Evolutionary conservation across 2,329 filamentous ascomycete genomes (phyloP), one percentile per base, ranked within the genome.

Genomic region (Aspergillus uvarum): DNA sequence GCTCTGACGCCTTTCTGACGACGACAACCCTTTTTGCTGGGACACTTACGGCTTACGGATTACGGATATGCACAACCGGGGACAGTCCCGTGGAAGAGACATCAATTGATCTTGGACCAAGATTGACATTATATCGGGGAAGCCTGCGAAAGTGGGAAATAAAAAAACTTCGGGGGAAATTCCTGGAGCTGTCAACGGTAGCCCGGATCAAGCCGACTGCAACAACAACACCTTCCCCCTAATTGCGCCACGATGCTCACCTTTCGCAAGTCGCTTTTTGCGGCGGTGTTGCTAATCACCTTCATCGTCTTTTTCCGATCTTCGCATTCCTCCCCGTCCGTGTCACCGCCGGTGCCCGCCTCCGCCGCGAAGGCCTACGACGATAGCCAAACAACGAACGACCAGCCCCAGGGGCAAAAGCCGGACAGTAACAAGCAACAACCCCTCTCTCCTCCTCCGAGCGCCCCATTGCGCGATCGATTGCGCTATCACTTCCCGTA

Each of bases 401-500:
- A 62, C 21, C 54, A 56, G 19, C 22, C 53, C 3, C 56, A 58
- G 29, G 59, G 49, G 16, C 65, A 66, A 38, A 58, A 64, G 29
- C 48, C 61, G 29, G 59, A 65, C 10, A 61, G 64, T 12, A 31
- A 56, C 19, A 66, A 68, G 32, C 70, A 72, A 38, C 59, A 67
- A 31, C 77, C 80, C 7, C 87, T 92, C 66, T 82, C 86, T 54
- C 89, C 94, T 74, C 83, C 91, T 72, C 86, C 87, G 60, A 85
- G 83, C 72, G 87, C 90, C 78, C 87, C 89, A 16, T 83, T 93
- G 56, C 82, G 89, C 85, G 80, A 96, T 65, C 85, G 95, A 79
- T 86, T 99, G 59, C 89, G 88, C 55, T 97, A 96, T 80, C 90
- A 96, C 68, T 98, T 95, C 77, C 92, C 93, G 21, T 99, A 98